These are phyloP conservation scores for Erysimum cheiranthoides DNA, from an alignment of 345 rosid genomes.

Conservation along the genomic window DNA sequence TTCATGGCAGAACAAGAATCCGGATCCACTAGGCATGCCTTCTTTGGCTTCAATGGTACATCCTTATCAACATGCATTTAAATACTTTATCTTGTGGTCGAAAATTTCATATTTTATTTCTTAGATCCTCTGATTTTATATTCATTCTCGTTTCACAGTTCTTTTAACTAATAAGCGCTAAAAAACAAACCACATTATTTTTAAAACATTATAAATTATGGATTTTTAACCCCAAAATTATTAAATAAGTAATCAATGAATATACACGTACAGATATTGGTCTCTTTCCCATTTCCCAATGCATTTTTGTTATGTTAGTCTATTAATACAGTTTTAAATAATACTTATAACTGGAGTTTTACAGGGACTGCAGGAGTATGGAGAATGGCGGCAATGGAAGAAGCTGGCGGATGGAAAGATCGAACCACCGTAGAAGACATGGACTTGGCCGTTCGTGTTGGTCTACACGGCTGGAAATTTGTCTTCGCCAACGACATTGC, in stretches of 20 bases:
- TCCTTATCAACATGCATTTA: neutral
- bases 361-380: slow-evolving; percentile 96
- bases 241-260: neutral
- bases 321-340: neutral
- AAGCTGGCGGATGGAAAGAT: slow-evolving; percentile 99
- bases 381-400: slow-evolving; percentile 94
- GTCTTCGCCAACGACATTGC: slow-evolving; percentile 83
- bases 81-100: slow-evolving; percentile 26
- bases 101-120: neutral
- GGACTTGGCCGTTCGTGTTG: slow-evolving; percentile 96
- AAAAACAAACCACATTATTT: neutral
- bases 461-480: slow-evolving; percentile 96
- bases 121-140: slow-evolving; percentile 4
- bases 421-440: slow-evolving; percentile 98
- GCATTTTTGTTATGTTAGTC: neutral
- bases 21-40: slow-evolving; percentile 48
- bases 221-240: neutral
- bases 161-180: neutral
- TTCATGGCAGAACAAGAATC: slow-evolving; percentile 51
- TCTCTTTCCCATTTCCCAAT: neutral
- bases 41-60: slow-evolving; percentile 51
- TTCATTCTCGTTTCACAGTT: neutral
- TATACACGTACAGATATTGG: neutral
- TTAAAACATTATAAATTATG: neutral
- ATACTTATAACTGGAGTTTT: neutral